phyloP scores from a whole-genome alignment of 768 basidiomycete genomes.

The Hericium alpestre region DNA sequence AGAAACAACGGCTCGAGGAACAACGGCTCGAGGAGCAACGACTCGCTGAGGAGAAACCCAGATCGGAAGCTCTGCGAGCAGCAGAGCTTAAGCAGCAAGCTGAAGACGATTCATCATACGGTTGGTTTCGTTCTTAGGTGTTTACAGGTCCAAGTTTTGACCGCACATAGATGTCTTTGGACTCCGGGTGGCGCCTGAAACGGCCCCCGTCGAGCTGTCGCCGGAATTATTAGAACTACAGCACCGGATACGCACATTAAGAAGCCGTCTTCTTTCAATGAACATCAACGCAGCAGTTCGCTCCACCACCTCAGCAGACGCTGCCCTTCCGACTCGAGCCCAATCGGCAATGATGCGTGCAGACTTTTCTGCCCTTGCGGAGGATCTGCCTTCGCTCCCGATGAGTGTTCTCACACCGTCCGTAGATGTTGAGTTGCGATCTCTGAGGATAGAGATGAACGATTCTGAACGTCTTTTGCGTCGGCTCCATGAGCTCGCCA shows the following conservation, averaged over 20 bases:
- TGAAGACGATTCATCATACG: not conserved
- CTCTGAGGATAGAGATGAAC: conserved; percentile 50
- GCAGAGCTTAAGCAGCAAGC: not conserved
- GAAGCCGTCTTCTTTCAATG: conserved; percentile 52
- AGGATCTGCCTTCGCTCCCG: conserved; percentile 40
- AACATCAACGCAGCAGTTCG: conserved; percentile 44
- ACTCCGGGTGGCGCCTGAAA: not conserved
- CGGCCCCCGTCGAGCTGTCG: not conserved
- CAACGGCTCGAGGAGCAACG: conserved; percentile 12
- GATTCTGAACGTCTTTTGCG: conserved; percentile 37
- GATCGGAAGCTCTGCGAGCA: too few species aligned
- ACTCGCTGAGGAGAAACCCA: too few species aligned
- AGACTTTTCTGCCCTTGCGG: conserved; percentile 34
- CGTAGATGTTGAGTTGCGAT: conserved; percentile 49
- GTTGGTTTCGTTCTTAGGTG: not conserved
- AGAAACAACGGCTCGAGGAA: conserved; percentile 24
- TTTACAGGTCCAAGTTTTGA: not conserved
- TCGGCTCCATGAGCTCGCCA: conserved; percentile 42
- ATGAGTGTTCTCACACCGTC: conserved; percentile 25
- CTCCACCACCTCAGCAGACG: conserved; percentile 24
- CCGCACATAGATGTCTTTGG: conserved; percentile 1
- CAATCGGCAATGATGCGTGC: conserved; percentile 37
- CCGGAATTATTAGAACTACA: conserved; percentile 35
- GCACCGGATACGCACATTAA: conserved; percentile 38
- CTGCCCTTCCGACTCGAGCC: conserved; percentile 41